phyloP scores from a whole-genome alignment of 208 protist genomes.

The Kentomonas sorsogonicus region DNA sequence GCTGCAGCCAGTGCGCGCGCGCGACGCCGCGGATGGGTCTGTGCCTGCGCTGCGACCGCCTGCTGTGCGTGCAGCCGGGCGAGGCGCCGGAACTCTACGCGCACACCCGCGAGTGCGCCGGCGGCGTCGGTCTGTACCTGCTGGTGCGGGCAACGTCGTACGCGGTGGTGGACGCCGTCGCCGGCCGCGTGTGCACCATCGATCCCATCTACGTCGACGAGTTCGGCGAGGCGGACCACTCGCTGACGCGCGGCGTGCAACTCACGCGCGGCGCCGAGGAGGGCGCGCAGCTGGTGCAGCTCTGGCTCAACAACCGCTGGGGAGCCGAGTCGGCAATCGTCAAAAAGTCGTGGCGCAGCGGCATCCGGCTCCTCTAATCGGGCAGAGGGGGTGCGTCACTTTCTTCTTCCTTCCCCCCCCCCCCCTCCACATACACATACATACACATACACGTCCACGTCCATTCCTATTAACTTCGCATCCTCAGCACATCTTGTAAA shows the following conservation, averaged over 20 bases:
- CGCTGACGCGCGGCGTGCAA: constrained; percentile 23
- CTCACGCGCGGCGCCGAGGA: constrained; percentile 27
- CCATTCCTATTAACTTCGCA: no score
- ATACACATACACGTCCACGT: no score
- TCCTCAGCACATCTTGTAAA: no score
- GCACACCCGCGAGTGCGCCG: constrained; percentile 46
- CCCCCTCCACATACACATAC: no score
- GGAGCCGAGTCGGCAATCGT: constrained; percentile 47
- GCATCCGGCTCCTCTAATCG: constrained; percentile 26
- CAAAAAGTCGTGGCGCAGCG: constrained; percentile 17
- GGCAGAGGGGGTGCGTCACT: no score
- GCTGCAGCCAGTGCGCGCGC: constrained; percentile 22
- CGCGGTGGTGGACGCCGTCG: constrained; percentile 39
- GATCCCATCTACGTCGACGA: constrained; percentile 62
- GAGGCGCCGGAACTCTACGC: constrained; percentile 36
- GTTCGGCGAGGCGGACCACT: constrained; percentile 39
- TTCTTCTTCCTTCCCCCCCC: no score
- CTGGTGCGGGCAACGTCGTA: constrained; percentile 25
- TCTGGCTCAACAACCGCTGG: constrained; percentile 70
- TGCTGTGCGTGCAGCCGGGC: constrained; percentile 25
- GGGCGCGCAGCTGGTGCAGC: constrained; percentile 25
- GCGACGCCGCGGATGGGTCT: constrained; percentile 24
- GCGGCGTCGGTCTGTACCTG: constrained; percentile 55
- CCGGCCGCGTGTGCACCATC: constrained; percentile 20
- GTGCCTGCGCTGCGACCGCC: constrained; percentile 54